Conservation (phyloP, 805 yeast genomes). For the Candida vaughaniae region DNA sequence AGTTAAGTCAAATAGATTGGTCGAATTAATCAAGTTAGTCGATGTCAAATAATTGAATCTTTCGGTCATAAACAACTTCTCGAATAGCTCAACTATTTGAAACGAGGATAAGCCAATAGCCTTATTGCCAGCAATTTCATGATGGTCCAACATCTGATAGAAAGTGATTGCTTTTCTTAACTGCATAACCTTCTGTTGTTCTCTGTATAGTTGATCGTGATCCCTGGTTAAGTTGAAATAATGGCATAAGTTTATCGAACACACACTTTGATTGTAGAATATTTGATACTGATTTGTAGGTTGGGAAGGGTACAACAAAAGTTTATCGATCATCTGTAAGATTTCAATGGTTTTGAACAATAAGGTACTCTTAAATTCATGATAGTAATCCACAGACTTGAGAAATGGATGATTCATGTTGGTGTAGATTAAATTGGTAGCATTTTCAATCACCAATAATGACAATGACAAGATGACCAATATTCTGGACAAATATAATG, state of each 20-base stretch:
- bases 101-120: conserved; percentile 14
- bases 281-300: conserved; percentile 24
- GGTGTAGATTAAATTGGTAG: conserved; percentile 20
- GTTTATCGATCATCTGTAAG: conserved; percentile 22
- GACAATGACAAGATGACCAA: conserved; percentile 25
- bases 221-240: conserved; percentile 27
- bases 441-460: conserved; percentile 27
- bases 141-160: conserved; percentile 29
- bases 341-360: conserved; percentile 30
- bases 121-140: conserved; percentile 15
- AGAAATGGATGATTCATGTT: conserved; percentile 52
- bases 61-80: conserved; percentile 27
- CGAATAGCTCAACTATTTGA: conserved; percentile 32
- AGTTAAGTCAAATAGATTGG: conserved; percentile 13
- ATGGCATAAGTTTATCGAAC: conserved; percentile 27
- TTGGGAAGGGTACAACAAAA: conserved; percentile 15
- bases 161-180: conserved; percentile 28
- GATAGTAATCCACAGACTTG: conserved; percentile 49
- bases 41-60: conserved; percentile 21
- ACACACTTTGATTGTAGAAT: conserved; percentile 29
- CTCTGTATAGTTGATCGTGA: conserved; percentile 8
- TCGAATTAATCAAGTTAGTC: conserved; percentile 14
- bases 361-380: conserved; percentile 27
- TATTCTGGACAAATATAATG: conserved; percentile 25
- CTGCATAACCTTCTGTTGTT: conserved; percentile 30